Conservation (phyloP, 2,329 filamentous ascomycete species). For the Remersonia thermophila region DNA sequence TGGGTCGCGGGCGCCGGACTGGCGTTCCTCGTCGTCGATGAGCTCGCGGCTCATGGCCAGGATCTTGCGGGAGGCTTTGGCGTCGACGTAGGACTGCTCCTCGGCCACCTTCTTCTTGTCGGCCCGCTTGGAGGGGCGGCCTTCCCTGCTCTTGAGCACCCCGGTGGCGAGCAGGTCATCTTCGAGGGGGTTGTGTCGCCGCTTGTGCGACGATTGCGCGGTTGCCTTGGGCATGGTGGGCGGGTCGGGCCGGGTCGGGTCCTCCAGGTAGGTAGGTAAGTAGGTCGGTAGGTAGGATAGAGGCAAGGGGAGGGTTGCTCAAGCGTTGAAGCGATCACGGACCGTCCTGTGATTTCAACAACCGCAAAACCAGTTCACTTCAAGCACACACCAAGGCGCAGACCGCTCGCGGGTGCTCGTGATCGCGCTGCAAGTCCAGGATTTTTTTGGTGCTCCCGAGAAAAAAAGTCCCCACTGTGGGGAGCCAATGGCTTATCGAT, state of each 20-base stretch:
- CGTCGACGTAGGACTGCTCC: constrained; percentile 66
- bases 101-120: constrained; percentile 48
- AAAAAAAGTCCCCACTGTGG: constrained; percentile 15
- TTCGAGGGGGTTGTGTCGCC: constrained; percentile 78
- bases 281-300: too few species aligned
- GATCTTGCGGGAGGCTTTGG: constrained; percentile 80
- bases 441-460: constrained; percentile 14
- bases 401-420: too few species aligned
- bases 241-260: too few species aligned
- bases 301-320: too few species aligned
- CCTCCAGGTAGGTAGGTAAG: too few species aligned
- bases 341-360: not conserved
- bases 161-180: constrained; percentile 68
- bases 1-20: constrained; percentile 21
- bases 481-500: constrained; percentile 11
- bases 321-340: too few species aligned
- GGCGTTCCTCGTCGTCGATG: constrained; percentile 58
- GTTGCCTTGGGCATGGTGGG: constrained; percentile 67
- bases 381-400: too few species aligned
- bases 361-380: too few species aligned
- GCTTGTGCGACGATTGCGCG: constrained; percentile 42
- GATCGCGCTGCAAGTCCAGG: constrained; percentile 5
- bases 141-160: constrained; percentile 59
- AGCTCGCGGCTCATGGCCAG: constrained; percentile 81
- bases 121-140: constrained; percentile 55